Percentiles rank a stretch among this genome's conserved stretches.
Evolutionary conservation across 371 early-diverging fungal species (phyloP).

Genomic region (Saksenaea oblongispora): DNA sequence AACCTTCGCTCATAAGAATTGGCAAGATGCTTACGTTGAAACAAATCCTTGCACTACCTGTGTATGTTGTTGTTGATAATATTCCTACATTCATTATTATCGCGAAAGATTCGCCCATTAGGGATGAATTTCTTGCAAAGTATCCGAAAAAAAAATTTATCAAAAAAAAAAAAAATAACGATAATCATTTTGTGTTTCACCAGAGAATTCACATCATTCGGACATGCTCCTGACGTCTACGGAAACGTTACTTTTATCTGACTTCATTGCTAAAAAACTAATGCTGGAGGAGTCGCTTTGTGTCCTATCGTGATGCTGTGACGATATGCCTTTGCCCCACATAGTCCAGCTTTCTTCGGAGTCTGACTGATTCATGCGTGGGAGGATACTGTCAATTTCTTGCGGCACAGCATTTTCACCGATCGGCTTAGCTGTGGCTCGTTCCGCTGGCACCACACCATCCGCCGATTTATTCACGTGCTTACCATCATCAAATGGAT

Average conservation of each 20-base stretch:
- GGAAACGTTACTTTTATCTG: not conserved
- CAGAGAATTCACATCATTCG: not conserved
- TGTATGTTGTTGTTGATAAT: constrained; percentile 67
- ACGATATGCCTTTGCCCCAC: constrained; percentile 12
- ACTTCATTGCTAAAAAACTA: not conserved
- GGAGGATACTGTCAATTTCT: not conserved
- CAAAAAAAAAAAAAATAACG: constrained; percentile 6
- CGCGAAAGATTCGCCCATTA: constrained; percentile 60
- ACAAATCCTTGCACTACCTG: constrained; percentile 54
- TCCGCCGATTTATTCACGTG: not conserved
- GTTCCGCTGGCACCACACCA: not conserved
- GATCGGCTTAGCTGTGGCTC: not conserved
- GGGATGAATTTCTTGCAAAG: constrained; percentile 61
- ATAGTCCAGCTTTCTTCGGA: constrained; percentile 38
- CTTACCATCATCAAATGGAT: constrained; percentile 5
- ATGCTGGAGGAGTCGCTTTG: constrained; percentile 13
- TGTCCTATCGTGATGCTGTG: not conserved
- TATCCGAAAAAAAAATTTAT: constrained; percentile 52
- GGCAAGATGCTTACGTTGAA: constrained; percentile 58
- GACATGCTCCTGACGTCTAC: constrained; percentile 16
- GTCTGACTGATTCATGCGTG: constrained; percentile 15
- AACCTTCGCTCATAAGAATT: constrained; percentile 69
- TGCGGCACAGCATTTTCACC: not conserved
- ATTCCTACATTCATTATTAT: constrained; percentile 73
- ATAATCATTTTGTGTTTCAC: not conserved